Conservation (phyloP, 108 stramenopile species). For the Fistulifera solaris region DNA sequence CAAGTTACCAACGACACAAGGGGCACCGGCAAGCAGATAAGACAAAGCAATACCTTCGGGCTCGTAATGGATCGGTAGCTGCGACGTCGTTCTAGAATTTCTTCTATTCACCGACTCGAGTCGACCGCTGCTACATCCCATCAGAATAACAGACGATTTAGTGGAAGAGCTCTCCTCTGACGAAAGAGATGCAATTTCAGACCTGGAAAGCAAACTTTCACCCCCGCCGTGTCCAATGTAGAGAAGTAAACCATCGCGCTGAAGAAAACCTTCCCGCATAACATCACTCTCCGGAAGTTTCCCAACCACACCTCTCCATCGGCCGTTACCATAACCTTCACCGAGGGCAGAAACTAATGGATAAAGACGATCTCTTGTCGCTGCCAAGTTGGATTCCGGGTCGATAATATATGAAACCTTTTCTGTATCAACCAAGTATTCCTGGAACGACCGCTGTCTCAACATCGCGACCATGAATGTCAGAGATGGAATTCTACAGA, state of each 20-base stretch:
- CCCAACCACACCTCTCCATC: slow-evolving; percentile 76
- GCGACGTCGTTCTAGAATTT: slow-evolving; percentile 14
- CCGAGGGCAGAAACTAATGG: slow-evolving; percentile 52
- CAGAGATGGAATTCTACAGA: slow-evolving; percentile 84
- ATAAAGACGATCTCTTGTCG: slow-evolving; percentile 55
- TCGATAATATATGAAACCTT: slow-evolving; percentile 81
- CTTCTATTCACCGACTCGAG: slow-evolving; percentile 66
- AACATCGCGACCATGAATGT: slow-evolving; percentile 58
- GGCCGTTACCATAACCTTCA: slow-evolving; percentile 19
- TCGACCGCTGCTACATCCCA: slow-evolving; percentile 96
- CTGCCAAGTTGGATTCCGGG: slow-evolving; percentile 85
- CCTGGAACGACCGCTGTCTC: slow-evolving; percentile 22
- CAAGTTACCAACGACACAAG: slow-evolving; percentile 94
- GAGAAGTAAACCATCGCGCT: slow-evolving; percentile 65
- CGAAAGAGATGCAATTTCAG: slow-evolving; percentile 53
- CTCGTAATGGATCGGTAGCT: slow-evolving; percentile 64
- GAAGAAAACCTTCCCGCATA: slow-evolving; percentile 32
- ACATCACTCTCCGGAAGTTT: slow-evolving; percentile 45
- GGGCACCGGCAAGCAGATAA: slow-evolving; percentile 85
- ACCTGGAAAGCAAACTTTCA: slow-evolving; percentile 68
- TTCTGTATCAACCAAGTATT: slow-evolving; percentile 28
- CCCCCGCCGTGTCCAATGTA: slow-evolving; percentile 97
- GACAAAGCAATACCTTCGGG: slow-evolving; percentile 89
- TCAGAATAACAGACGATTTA: slow-evolving; percentile 66
- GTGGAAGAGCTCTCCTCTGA: slow-evolving; percentile 5